Evolutionary conservation across 1,284 basidiomycete species (phyloP).

Genomic region (Heterobasidion irregulare): DNA sequence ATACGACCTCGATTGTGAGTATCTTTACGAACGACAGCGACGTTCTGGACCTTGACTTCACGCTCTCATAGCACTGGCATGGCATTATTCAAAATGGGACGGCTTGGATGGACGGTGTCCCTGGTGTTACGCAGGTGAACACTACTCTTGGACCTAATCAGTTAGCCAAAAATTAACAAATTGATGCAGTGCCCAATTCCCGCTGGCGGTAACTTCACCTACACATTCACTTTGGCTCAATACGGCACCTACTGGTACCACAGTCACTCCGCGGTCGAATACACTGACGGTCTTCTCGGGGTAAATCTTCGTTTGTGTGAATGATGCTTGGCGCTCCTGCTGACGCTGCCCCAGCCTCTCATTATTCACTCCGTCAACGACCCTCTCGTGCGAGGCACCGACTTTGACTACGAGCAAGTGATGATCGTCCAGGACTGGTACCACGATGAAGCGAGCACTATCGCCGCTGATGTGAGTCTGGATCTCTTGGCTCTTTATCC

Average conservation of each 20-base stretch:
- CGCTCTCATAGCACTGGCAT: neutral
- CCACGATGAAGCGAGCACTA: neutral
- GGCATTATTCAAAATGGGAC: neutral
- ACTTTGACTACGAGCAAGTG: neutral
- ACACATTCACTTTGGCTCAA: neutral
- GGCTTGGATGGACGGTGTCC: neutral
- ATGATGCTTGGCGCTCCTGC: neutral
- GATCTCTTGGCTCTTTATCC: neutral
- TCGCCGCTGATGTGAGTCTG: neutral
- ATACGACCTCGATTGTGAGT: neutral
- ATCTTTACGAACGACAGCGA: neutral
- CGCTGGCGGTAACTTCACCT: neutral
- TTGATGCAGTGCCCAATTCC: neutral
- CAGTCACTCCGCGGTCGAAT: neutral
- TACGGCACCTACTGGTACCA: neutral
- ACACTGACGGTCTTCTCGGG: neutral
- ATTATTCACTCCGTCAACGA: neutral
- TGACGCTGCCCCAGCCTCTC: neutral
- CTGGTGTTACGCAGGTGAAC: neutral
- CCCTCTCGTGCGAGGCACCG: neutral
- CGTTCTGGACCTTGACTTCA: neutral
- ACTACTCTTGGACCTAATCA: neutral
- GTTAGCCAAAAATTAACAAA: no score
- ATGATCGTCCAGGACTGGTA: neutral
- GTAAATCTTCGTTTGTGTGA: neutral